Base-by-base conservation (phyloP, 148 eudicot species). In the Silene uniflora region DNA sequence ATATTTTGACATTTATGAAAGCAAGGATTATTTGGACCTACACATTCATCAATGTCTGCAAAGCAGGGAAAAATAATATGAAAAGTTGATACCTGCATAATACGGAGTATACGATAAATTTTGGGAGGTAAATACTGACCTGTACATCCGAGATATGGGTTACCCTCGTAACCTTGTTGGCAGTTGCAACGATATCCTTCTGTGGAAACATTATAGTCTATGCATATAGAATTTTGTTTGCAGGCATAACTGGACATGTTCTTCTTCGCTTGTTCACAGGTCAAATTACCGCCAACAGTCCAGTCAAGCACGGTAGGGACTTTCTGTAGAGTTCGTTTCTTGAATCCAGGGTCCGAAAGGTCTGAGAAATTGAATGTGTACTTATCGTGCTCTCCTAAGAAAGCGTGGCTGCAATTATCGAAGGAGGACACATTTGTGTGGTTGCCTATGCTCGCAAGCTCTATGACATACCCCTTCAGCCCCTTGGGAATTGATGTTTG, bases 401-500 rank as follows among this genome's bases (percentile, higher is more conserved):
- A 89, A 16, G 89, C 83, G 27, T 81, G 84, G 69, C 87, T 77
- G 46, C 93, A 89, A 35, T 80, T 87, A 59, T 85, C 54, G 25
- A 89, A 89, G 2, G 73, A 32, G 29, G 77, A 78, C 5, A 85
- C 73, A 0, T 24, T 5, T 0, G 85, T 82, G 75, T 83, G 88
- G 42, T 87, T 84, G 1, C 1, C 6, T 25, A 74, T 21, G 52
- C 81, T 79, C 0, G 9, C 0, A 0, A 79, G 27, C 0, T 1
- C 19, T 17, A 76, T 9, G 0, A 0, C 0, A 17, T 60, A 81
- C 10, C 0, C 29, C 62, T 83, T 70, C 10, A 85, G 24, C 12
- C 89, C 90, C 68, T 76, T 84, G 1, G 88, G 87, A 13, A 89
- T 73, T 0, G 83, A 67, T 3, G 84, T 83, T 81, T 87, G 87